These are phyloP conservation scores for Berberis thunbergii DNA, from an alignment of 164 flowering plant genomes.

Conservation along the genomic window DNA sequence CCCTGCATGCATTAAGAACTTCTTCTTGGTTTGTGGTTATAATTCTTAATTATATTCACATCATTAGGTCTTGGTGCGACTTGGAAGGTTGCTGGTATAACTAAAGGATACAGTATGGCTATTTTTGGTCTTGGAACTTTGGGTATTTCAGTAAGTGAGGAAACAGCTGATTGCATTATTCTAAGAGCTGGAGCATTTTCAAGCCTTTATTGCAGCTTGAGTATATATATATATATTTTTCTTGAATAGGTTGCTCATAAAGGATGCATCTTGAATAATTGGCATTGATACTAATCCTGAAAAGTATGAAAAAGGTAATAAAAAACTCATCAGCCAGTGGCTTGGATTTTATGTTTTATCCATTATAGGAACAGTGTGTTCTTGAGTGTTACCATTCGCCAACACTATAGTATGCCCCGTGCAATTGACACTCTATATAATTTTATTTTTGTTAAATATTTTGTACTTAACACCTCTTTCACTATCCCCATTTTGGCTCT, in stretches of 20 bases:
- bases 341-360: background rate
- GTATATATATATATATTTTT: background rate
- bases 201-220: background rate
- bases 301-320: constrained; percentile 58
- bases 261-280: constrained; percentile 82
- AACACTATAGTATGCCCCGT: too few species aligned
- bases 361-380: background rate
- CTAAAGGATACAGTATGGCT: constrained; percentile 73
- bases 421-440: too few species aligned
- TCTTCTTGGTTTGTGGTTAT: background rate
- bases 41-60: background rate
- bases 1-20: background rate
- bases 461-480: too few species aligned
- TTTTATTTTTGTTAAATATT: constrained; percentile 3
- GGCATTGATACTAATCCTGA: constrained; percentile 78
- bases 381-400: background rate
- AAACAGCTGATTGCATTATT: background rate
- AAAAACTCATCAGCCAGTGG: background rate
- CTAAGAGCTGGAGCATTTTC: background rate
- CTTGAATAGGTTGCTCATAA: constrained; percentile 52
- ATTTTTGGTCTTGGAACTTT: constrained; percentile 97
- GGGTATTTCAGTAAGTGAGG: constrained; percentile 84
- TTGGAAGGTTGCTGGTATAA: constrained; percentile 89
- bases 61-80: constrained; percentile 86
- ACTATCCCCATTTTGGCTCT: too few species aligned